Conservation (phyloP, 768 basidiomycete species). For the Phylloporus sp. region DNA sequence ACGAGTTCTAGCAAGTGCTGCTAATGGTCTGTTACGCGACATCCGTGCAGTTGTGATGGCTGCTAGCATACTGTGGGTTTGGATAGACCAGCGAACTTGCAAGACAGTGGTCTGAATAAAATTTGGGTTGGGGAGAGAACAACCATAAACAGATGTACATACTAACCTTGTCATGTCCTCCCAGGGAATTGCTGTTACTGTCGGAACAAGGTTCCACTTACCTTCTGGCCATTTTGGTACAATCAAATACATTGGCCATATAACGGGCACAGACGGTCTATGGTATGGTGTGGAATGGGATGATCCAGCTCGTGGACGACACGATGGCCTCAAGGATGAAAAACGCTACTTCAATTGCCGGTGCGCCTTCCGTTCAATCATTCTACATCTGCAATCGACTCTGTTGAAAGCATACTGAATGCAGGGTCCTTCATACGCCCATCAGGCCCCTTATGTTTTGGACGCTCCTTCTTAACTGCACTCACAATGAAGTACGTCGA, state of each 20-base stretch:
- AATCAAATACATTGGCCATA: slow-evolving; percentile 61
- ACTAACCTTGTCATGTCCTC: slow-evolving; percentile 8
- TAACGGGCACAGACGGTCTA: slow-evolving; percentile 56
- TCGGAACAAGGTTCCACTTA: slow-evolving; percentile 54
- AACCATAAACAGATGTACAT: slow-evolving; percentile 11
- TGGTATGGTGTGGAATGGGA: slow-evolving; percentile 99
- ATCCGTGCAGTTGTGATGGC: slow-evolving; percentile 25
- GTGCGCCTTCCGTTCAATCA: slow-evolving; percentile 38
- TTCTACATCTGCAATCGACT: slow-evolving; percentile 7
- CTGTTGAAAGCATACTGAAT: slow-evolving; percentile 45
- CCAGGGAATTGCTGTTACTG: slow-evolving; percentile 21
- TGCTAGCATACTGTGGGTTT: slow-evolving; percentile 25
- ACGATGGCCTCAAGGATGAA: slow-evolving; percentile 78
- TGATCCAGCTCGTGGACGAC: slow-evolving; percentile 77
- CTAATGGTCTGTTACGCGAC: slow-evolving; percentile 24
- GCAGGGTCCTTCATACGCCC: slow-evolving; percentile 82
- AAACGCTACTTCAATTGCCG: slow-evolving; percentile 74
- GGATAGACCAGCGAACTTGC: background rate
- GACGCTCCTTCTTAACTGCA: slow-evolving; percentile 70
- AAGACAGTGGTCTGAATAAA: background rate
- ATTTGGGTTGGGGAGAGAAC: slow-evolving; percentile 1
- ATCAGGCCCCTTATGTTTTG: slow-evolving; percentile 52
- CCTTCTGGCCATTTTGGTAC: slow-evolving; percentile 57
- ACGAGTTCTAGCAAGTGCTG: slow-evolving; percentile 28
- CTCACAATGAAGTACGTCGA: slow-evolving; percentile 78